phyloP scores from a whole-genome alignment of 768 basidiomycete species.

The Phlebiopsis flavidoalba region DNA sequence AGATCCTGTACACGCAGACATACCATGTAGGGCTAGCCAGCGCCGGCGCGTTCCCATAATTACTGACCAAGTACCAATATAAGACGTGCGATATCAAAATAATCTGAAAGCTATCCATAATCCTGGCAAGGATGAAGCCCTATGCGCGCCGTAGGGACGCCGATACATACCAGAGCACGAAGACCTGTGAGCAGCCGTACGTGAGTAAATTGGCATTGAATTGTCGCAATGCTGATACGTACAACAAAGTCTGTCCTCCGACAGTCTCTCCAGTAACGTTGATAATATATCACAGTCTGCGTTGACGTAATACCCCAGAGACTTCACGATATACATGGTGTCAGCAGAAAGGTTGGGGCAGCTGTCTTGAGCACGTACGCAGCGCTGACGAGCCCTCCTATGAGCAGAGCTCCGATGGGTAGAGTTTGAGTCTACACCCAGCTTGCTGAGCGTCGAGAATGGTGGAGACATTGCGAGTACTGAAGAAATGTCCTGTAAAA shows the following conservation, averaged over 20 bases:
- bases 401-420: constrained; percentile 46
- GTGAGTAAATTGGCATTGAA: no score
- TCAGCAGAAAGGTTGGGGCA: no score
- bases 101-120: constrained; percentile 53
- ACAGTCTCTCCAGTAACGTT: constrained; percentile 1
- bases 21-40: constrained; percentile 47
- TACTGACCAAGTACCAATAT: constrained; percentile 53
- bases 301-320: constrained; percentile 14
- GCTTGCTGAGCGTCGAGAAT: no score
- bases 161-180: no score
- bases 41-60: constrained; percentile 45
- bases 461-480: no score
- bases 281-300: constrained; percentile 10
- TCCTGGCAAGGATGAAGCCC: constrained; percentile 25
- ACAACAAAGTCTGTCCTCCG: no score
- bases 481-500: no score
- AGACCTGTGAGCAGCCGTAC: no score
- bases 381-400: constrained; percentile 49
- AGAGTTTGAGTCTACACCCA: background rate
- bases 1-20: constrained; percentile 10
- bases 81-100: constrained; percentile 47
- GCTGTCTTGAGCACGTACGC: constrained; percentile 36
- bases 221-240: no score
- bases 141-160: background rate
- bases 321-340: background rate